phyloP scores from a whole-genome alignment of 305 asterid genomes.

The Solanum hybrid region DNA sequence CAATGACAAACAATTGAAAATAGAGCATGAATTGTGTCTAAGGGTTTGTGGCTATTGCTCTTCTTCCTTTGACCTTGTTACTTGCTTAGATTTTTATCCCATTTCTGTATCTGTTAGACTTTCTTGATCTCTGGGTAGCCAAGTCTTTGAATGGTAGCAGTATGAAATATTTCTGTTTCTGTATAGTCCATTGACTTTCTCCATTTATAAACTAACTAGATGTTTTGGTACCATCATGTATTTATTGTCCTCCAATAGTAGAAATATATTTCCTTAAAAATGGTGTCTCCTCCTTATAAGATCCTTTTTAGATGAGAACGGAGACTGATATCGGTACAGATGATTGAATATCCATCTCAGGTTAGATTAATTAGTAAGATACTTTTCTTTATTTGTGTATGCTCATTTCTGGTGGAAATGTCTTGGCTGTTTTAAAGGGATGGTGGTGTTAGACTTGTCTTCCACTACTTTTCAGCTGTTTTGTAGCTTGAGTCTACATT shows the following conservation, averaged over 20 bases:
- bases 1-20: slow-evolving; percentile 91
- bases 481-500: background rate
- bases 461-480: background rate
- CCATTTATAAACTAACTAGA: background rate
- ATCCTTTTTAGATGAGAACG: background rate
- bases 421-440: background rate
- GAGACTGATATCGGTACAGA: background rate
- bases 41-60: slow-evolving; percentile 40
- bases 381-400: background rate
- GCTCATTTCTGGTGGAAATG: background rate
- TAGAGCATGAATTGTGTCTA: slow-evolving; percentile 76
- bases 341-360: slow-evolving; percentile 1
- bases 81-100: background rate
- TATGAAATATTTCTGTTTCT: background rate
- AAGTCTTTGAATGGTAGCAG: background rate
- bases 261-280: background rate
- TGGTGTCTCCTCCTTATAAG: background rate
- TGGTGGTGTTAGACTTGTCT: background rate
- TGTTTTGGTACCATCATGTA: background rate
- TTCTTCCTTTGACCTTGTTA: background rate
- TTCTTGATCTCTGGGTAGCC: background rate
- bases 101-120: background rate
- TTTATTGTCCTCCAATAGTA: background rate
- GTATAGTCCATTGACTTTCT: background rate
- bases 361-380: background rate